Evolutionary conservation across 78 protist genomes (phyloP).

Genomic region (Guillardia theta): DNA sequence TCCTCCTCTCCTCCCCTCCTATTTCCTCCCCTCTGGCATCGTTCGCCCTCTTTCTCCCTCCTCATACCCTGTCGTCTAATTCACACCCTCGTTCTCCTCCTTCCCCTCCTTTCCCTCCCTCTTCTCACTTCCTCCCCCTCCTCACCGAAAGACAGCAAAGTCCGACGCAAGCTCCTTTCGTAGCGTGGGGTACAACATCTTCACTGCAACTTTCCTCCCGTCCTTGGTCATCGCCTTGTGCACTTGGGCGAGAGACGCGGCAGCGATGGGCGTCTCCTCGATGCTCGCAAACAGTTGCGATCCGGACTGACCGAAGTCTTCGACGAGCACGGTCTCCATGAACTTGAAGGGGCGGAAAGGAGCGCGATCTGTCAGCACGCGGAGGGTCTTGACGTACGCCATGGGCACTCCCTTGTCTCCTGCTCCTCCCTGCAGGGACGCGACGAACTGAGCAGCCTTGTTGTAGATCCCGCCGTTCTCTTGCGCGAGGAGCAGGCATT

Average conservation of each 20-base stretch:
- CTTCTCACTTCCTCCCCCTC: not conserved
- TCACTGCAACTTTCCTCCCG: not conserved
- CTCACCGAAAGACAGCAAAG: slow-evolving; percentile 12
- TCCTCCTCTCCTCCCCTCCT: no score
- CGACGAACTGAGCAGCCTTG: slow-evolving; percentile 40
- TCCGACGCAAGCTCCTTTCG: slow-evolving; percentile 24
- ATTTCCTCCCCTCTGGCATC: no score
- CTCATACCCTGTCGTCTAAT: no score
- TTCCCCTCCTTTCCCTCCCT: not conserved
- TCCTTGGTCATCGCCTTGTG: not conserved
- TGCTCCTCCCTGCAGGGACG: slow-evolving; percentile 19
- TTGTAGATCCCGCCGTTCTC: slow-evolving; percentile 36
- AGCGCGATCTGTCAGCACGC: not conserved
- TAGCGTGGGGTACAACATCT: slow-evolving; percentile 5
- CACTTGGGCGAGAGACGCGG: slow-evolving; percentile 38
- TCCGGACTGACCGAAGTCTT: not conserved
- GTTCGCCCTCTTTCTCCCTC: no score
- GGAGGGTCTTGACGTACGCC: not conserved
- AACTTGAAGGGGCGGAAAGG: not conserved
- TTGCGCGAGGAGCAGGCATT: not conserved
- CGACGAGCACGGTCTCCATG: not conserved
- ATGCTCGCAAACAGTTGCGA: not conserved
- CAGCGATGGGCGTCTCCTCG: not conserved
- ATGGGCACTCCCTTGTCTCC: not conserved
- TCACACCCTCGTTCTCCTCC: no score